phyloP scores from a whole-genome alignment of 306 rosid genomes.

The Sicyos edulis region DNA sequence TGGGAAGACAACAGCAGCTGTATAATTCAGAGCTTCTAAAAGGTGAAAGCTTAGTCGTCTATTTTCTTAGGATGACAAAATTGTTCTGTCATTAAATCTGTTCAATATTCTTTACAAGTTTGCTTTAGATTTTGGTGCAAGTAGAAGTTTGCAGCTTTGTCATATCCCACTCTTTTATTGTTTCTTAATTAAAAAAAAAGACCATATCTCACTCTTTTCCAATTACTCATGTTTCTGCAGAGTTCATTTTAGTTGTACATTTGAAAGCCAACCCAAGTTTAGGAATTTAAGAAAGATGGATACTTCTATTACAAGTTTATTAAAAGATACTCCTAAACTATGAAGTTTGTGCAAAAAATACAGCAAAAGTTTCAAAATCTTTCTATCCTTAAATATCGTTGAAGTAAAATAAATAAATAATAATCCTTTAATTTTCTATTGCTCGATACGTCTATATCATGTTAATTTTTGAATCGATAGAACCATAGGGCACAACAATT shows the following conservation, averaged over 20 bases:
- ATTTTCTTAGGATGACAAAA: not conserved
- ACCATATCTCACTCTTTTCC: not conserved
- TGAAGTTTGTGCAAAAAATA: too few relatives aligned
- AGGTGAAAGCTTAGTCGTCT: not conserved
- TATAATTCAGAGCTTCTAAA: conserved; percentile 16
- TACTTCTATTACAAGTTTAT: not conserved
- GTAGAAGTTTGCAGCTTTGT: not conserved
- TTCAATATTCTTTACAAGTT: conserved; percentile 7
- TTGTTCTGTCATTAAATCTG: not conserved
- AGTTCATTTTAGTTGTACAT: not conserved
- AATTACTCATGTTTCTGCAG: not conserved
- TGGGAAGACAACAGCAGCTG: not conserved
- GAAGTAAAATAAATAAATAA: too few relatives aligned
- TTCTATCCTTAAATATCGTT: too few relatives aligned
- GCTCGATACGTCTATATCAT: too few relatives aligned
- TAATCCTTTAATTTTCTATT: too few relatives aligned
- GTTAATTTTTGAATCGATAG: too few relatives aligned
- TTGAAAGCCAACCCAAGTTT: not conserved
- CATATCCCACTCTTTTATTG: not conserved
- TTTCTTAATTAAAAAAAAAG: too few relatives aligned
- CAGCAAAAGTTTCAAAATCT: too few relatives aligned
- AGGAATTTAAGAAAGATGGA: not conserved
- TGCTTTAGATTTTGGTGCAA: not conserved
- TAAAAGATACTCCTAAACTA: too few relatives aligned
- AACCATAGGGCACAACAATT: too few relatives aligned